phyloP scores from a whole-genome alignment of 2,329 filamentous ascomycete species.

The Trichoderma sp. region DNA sequence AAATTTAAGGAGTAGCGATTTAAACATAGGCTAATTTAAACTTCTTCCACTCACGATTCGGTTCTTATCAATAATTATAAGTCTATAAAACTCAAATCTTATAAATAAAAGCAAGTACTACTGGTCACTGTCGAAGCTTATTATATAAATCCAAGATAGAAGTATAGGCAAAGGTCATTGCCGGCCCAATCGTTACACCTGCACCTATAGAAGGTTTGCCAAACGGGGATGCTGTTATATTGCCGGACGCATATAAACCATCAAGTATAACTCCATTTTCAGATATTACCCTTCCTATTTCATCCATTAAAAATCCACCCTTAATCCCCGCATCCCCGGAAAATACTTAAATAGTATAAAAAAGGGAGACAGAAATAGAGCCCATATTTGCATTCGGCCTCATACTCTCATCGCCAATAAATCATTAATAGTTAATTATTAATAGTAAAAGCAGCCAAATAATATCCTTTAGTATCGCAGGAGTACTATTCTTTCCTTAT shows the following conservation, averaged over 20 bases:
- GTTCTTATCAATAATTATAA: too few relatives aligned
- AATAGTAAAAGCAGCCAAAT: too few relatives aligned
- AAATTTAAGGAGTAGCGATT: too few relatives aligned
- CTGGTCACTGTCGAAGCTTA: too few relatives aligned
- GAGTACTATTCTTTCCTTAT: background rate
- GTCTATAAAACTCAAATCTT: too few relatives aligned
- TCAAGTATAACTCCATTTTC: background rate
- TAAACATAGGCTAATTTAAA: too few relatives aligned
- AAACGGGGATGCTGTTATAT: background rate
- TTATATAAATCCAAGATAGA: too few relatives aligned
- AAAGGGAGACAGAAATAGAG: background rate
- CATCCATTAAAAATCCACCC: background rate
- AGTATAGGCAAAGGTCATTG: background rate
- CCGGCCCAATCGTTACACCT: background rate
- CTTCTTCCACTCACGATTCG: too few relatives aligned
- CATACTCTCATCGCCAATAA: background rate
- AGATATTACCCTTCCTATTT: background rate
- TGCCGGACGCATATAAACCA: background rate
- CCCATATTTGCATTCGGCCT: background rate
- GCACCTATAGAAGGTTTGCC: background rate
- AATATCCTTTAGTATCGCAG: constrained; percentile 17
- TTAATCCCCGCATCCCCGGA: background rate
- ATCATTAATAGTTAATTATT: background rate
- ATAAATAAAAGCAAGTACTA: too few relatives aligned
- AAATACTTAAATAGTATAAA: background rate